A percentile compares a stretch with the other conserved stretches of the same genome.
Conservation (phyloP, 345 rosid species). For the Pistacia atlantica region DNA sequence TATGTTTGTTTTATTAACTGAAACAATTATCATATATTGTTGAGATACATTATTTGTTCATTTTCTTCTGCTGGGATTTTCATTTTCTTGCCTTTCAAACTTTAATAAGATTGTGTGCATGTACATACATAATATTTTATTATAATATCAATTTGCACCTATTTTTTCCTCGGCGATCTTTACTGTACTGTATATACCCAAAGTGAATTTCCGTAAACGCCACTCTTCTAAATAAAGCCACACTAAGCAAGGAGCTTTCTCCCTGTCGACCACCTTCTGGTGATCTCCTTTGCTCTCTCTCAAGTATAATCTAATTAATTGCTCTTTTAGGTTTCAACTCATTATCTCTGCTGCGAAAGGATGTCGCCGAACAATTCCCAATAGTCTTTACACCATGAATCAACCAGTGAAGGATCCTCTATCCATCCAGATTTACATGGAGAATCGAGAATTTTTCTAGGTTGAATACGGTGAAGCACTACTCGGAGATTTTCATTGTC, state of each 20-base stretch:
- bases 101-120: too few species aligned
- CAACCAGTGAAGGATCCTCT: conserved; percentile 87
- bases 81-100: too few species aligned
- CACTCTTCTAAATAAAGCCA: conserved; percentile 10
- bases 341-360: neutral
- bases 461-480: conserved; percentile 70
- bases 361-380: neutral
- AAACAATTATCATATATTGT: too few species aligned
- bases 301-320: conserved; percentile 3
- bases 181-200: too few species aligned
- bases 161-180: too few species aligned
- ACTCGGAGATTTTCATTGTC: conserved; percentile 73
- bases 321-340: neutral
- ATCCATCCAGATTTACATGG: conserved; percentile 77
- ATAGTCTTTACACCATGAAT: conserved; percentile 43
- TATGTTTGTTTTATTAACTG: too few species aligned
- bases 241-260: conserved; percentile 15
- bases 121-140: too few species aligned
- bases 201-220: too few species aligned
- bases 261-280: conserved; percentile 28
- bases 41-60: too few species aligned
- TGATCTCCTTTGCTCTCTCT: conserved; percentile 29
- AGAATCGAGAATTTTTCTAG: conserved; percentile 75
- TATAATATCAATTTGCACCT: too few species aligned
- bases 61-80: too few species aligned